Conservation (phyloP, 345 rosid species). For the Clarkia xantiana region DNA sequence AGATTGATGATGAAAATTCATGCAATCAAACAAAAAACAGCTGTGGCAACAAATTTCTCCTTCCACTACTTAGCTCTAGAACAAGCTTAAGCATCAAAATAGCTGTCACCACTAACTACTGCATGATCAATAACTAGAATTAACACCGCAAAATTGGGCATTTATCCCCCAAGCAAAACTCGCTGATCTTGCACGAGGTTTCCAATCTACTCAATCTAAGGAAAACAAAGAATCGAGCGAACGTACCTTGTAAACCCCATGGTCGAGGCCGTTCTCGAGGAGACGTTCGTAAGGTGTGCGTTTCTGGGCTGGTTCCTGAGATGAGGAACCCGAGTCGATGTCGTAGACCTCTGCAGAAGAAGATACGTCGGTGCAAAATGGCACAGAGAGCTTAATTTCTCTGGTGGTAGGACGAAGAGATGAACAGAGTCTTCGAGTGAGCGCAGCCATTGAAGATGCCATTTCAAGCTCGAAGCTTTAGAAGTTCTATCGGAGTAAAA, state of each 20-base stretch:
- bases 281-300: conserved; percentile 30
- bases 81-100: too few species aligned
- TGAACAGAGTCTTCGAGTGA: conserved; percentile 39
- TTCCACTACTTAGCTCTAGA: too few species aligned
- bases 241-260: conserved; percentile 64
- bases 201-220: too few species aligned
- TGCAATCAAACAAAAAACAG: too few species aligned
- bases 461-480: conserved; percentile 5
- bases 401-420: conserved; percentile 31
- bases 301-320: conserved; percentile 12
- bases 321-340: conserved; percentile 14
- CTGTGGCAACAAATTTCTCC: too few species aligned
- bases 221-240: neutral
- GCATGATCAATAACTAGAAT: too few species aligned
- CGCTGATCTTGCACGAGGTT: too few species aligned
- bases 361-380: conserved; percentile 34
- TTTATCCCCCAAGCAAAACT: too few species aligned
- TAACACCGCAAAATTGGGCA: too few species aligned
- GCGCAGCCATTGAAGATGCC: conserved; percentile 35
- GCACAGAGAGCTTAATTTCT: conserved; percentile 17
- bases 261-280: conserved; percentile 67
- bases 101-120: too few species aligned
- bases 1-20: too few species aligned
- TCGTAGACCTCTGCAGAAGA: conserved; percentile 18
- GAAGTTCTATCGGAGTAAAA: neutral